phyloP scores from a whole-genome alignment of 2,329 filamentous ascomycete genomes.

The Hypoxylon sp. region DNA sequence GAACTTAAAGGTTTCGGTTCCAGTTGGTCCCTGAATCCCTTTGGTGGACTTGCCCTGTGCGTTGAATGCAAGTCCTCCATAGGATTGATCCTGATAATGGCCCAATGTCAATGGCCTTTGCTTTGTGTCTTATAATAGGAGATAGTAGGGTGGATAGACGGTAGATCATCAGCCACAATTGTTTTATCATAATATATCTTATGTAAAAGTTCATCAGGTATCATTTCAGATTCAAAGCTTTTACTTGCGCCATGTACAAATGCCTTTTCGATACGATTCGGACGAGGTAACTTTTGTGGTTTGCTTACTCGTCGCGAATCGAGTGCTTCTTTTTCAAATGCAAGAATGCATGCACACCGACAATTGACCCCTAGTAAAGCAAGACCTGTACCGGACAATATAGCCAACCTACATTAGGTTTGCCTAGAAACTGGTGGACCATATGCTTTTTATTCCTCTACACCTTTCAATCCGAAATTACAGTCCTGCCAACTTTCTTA shows the following conservation, averaged over 20 bases:
- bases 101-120: slow-evolving; percentile 14
- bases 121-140: slow-evolving; percentile 1
- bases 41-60: slow-evolving; percentile 8
- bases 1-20: neutral
- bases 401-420: slow-evolving; percentile 11
- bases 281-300: slow-evolving; percentile 10
- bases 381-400: slow-evolving; percentile 18
- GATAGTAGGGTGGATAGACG: slow-evolving; percentile 8
- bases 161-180: slow-evolving; percentile 17
- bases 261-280: slow-evolving; percentile 21
- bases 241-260: slow-evolving; percentile 13
- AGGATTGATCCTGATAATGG: neutral
- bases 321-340: slow-evolving; percentile 23
- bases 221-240: slow-evolving; percentile 2
- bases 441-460: slow-evolving; percentile 26
- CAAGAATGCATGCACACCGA: slow-evolving; percentile 36
- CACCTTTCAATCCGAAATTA: slow-evolving; percentile 11
- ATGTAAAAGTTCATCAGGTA: slow-evolving; percentile 5
- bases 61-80: neutral
- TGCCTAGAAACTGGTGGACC: slow-evolving; percentile 19
- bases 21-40: slow-evolving; percentile 10
- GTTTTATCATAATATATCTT: slow-evolving; percentile 8
- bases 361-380: slow-evolving; percentile 20
- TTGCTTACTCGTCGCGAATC: slow-evolving; percentile 13
- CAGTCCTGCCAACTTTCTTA: slow-evolving; percentile 15